phyloP scores from a whole-genome alignment of 768 basidiomycete genomes.

The Boletus eberwhitei region DNA sequence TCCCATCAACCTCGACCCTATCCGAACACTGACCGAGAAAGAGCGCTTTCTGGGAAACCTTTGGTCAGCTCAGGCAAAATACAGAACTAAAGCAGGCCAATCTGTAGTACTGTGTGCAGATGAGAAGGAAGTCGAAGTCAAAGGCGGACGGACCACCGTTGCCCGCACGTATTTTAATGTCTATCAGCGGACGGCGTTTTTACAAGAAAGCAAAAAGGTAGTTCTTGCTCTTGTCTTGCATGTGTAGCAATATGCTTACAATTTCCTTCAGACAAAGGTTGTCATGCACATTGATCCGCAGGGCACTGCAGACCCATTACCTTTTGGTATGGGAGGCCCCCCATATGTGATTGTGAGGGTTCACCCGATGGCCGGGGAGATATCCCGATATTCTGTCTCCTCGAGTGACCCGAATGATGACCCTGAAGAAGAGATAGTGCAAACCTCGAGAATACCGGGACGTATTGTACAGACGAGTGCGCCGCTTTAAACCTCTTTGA shows the following conservation, averaged over 20 bases:
- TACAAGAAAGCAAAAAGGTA: slow-evolving; percentile 80
- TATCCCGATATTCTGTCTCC: slow-evolving; percentile 74
- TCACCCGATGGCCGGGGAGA: slow-evolving; percentile 79
- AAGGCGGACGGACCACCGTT: slow-evolving; percentile 54
- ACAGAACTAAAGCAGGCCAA: slow-evolving; percentile 68
- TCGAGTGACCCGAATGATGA: slow-evolving; percentile 74
- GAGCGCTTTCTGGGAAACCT: slow-evolving; percentile 82
- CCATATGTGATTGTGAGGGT: slow-evolving; percentile 80
- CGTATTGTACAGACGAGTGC: slow-evolving; percentile 81
- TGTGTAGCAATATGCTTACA: slow-evolving; percentile 7
- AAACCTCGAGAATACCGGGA: slow-evolving; percentile 67
- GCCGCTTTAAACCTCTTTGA: slow-evolving; percentile 23
- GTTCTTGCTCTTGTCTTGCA: slow-evolving; percentile 4
- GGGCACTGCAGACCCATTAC: slow-evolving; percentile 73
- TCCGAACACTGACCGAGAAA: slow-evolving; percentile 64
- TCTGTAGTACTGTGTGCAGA: slow-evolving; percentile 69
- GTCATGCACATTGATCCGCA: slow-evolving; percentile 81
- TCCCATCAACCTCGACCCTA: slow-evolving; percentile 62
- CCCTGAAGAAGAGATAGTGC: slow-evolving; percentile 78
- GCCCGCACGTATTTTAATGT: slow-evolving; percentile 89
- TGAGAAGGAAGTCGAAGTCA: slow-evolving; percentile 73
- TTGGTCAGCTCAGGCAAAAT: slow-evolving; percentile 84
- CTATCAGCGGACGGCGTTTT: slow-evolving; percentile 76
- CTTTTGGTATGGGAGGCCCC: slow-evolving; percentile 64
- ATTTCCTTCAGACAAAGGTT: slow-evolving; percentile 65